phyloP scores from a whole-genome alignment of 129 eudicot genomes.

The Calendula officinalis region DNA sequence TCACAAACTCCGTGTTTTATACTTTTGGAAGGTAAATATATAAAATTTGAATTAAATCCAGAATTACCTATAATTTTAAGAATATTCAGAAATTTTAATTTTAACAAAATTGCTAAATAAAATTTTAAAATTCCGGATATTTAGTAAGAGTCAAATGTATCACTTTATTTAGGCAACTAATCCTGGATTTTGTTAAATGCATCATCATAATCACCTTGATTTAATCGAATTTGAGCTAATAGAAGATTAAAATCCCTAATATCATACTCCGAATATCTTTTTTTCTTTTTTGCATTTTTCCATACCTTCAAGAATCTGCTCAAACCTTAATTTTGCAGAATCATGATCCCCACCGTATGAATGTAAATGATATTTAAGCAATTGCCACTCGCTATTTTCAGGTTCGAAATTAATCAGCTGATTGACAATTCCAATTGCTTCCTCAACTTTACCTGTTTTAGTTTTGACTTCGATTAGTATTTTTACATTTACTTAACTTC shows the following conservation, averaged over 20 bases:
- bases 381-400: conserved; percentile 57
- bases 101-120: too few relatives aligned
- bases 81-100: too few relatives aligned
- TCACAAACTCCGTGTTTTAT: too few relatives aligned
- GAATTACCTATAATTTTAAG: too few relatives aligned
- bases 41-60: too few relatives aligned
- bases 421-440: conserved; percentile 51
- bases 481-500: too few relatives aligned
- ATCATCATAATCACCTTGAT: conserved; percentile 54
- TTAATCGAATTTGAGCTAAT: conserved; percentile 72
- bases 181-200: conserved; percentile 76
- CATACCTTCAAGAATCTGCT: conserved; percentile 54
- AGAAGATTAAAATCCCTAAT: conserved; percentile 79
- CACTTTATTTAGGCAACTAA: too few relatives aligned
- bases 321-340: conserved; percentile 55
- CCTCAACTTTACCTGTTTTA: conserved; percentile 43
- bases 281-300: conserved; percentile 46
- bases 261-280: conserved; percentile 46
- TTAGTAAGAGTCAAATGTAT: too few relatives aligned
- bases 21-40: too few relatives aligned
- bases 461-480: conserved; percentile 54
- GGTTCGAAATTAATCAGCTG: conserved; percentile 62
- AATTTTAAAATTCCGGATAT: too few relatives aligned
- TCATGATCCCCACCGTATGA: conserved; percentile 44
- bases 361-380: conserved; percentile 55